Evolutionary conservation across 1,284 basidiomycete genomes (phyloP).

Genomic region (Pyrrhoderma lamaoense): DNA sequence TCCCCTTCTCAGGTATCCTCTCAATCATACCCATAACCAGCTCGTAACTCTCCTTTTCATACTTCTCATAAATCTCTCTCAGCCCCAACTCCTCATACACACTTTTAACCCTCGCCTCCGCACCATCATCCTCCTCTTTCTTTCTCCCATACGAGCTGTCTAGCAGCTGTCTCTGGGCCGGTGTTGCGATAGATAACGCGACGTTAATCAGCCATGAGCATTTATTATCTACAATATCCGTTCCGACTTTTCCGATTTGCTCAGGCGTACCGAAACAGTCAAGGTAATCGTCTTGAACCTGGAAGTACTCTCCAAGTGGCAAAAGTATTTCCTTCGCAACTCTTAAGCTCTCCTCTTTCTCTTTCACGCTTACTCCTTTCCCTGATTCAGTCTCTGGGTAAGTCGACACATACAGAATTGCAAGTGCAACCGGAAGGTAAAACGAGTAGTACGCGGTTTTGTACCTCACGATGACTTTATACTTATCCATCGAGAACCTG

Average conservation of each 20-base stretch:
- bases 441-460: conserved; percentile 99
- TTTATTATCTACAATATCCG: conserved; percentile 98
- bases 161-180: conserved; percentile 49
- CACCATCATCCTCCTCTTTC: conserved; percentile 46
- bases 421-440: conserved; percentile 95
- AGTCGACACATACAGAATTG: conserved; percentile 58
- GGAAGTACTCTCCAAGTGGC: conserved; percentile 97
- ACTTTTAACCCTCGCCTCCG: conserved; percentile 66
- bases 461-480: conserved; percentile 92
- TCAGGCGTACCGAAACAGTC: conserved; percentile 90
- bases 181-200: conserved; percentile 58
- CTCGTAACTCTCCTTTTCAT: conserved; percentile 74
- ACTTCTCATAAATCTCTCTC: conserved; percentile 60
- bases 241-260: conserved; percentile 94
- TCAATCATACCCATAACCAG: conserved; percentile 63
- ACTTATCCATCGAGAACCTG: conserved; percentile 81
- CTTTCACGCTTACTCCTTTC: too few species aligned
- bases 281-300: conserved; percentile 97
- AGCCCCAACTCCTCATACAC: conserved; percentile 73
- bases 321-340: conserved; percentile 80
- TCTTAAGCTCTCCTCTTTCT: conserved; percentile 80
- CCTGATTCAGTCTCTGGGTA: too few species aligned
- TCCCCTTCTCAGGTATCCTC: conserved; percentile 54
- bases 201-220: conserved; percentile 97
- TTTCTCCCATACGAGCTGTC: conserved; percentile 89